Evolutionary conservation across 441 rosid genomes (phyloP).

Genomic region (Pelargonium australe): DNA sequence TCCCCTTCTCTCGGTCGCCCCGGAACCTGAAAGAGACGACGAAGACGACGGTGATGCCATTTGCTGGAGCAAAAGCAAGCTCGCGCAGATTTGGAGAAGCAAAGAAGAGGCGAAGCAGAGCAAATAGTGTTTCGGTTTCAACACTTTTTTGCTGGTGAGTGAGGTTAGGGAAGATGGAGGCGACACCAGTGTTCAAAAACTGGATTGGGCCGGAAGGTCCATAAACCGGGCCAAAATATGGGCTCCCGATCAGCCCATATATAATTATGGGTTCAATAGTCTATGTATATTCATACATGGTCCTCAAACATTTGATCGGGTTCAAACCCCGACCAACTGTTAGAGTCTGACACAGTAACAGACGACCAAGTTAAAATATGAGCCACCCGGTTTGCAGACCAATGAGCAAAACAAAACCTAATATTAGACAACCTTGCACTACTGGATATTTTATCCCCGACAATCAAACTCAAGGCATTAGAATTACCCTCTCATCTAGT

Average conservation of each 20-base stretch:
- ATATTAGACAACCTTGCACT: no score
- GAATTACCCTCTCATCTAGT: no score
- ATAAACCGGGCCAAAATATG: not conserved
- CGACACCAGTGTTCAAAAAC: not conserved
- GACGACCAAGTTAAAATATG: no score
- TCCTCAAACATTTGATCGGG: no score
- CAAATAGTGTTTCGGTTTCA: not conserved
- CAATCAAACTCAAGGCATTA: no score
- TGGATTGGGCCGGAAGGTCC: not conserved
- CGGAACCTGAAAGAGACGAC: conserved; percentile 11
- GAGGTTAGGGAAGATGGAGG: conserved; percentile 1
- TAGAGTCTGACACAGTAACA: no score
- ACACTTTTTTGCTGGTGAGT: not conserved
- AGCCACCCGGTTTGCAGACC: no score
- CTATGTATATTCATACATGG: no score
- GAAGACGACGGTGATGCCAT: conserved; percentile 44
- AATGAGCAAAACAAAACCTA: no score
- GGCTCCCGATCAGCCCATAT: not conserved
- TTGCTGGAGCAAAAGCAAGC: not conserved
- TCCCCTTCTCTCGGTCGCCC: conserved; percentile 72
- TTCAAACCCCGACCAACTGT: no score
- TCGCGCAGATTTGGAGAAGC: not conserved
- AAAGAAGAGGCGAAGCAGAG: not conserved
- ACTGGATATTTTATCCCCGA: no score
- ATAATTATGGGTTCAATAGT: no score